Evolutionary conservation across 768 basidiomycete species (phyloP).

Genomic region (Trametes gibbosa): DNA sequence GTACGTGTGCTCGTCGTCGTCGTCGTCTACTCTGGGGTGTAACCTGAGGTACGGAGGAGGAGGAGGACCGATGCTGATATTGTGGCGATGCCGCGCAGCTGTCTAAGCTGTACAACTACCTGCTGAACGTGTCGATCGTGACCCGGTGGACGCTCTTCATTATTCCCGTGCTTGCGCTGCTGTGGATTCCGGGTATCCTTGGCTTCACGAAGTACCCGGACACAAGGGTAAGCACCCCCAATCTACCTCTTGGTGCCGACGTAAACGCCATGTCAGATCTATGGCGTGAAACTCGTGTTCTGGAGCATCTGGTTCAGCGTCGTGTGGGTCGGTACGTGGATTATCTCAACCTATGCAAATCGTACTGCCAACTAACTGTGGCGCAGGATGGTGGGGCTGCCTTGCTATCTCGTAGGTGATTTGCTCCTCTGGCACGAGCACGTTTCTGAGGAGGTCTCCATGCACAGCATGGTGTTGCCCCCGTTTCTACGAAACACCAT

Average conservation of each 20-base stretch:
- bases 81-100: constrained; percentile 37
- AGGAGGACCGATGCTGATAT: not conserved
- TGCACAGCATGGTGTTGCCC: constrained; percentile 41
- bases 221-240: constrained; percentile 42
- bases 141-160: constrained; percentile 82
- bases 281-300: constrained; percentile 61
- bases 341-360: not conserved
- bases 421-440: not conserved
- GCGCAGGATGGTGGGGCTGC: constrained; percentile 72
- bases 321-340: constrained; percentile 63
- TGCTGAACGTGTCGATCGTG: constrained; percentile 72
- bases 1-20: no score
- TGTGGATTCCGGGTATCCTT: constrained; percentile 79
- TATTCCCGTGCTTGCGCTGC: constrained; percentile 59
- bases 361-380: not conserved
- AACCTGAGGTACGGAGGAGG: not conserved
- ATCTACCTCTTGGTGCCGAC: not conserved
- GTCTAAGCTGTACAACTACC: constrained; percentile 64
- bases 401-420: constrained; percentile 58
- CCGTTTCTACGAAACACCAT: constrained; percentile 57
- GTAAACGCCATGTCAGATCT: constrained; percentile 39
- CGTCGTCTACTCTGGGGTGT: not conserved
- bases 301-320: constrained; percentile 87
- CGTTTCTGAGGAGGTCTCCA: not conserved
- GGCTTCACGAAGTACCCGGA: constrained; percentile 50